Conservation (phyloP, 805 yeast genomes). For the Nakazawaea molendinolei region DNA sequence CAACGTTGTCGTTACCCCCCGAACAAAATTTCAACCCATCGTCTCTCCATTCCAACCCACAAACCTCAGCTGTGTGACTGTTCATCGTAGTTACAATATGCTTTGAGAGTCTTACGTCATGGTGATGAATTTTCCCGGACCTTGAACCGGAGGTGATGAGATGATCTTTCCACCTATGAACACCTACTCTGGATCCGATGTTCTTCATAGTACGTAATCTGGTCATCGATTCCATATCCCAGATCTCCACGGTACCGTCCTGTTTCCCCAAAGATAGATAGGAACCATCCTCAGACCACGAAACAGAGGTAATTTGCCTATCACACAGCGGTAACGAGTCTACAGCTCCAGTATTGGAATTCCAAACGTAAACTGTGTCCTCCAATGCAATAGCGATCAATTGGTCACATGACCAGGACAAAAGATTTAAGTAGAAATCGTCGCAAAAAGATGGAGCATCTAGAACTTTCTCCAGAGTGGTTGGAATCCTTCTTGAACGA, state of each 20-base stretch:
- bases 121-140: slow-evolving; percentile 76
- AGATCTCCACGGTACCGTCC: slow-evolving; percentile 81
- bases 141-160: slow-evolving; percentile 82
- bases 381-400: slow-evolving; percentile 85
- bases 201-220: slow-evolving; percentile 74
- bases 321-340: slow-evolving; percentile 58
- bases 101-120: slow-evolving; percentile 80
- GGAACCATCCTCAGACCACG: slow-evolving; percentile 89
- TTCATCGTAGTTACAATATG: slow-evolving; percentile 60
- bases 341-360: slow-evolving; percentile 78
- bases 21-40: slow-evolving; percentile 85
- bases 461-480: slow-evolving; percentile 85
- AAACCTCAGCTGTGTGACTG: slow-evolving; percentile 81
- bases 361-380: slow-evolving; percentile 83
- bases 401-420: slow-evolving; percentile 84
- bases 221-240: slow-evolving; percentile 82
- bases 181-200: slow-evolving; percentile 69
- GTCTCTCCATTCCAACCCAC: slow-evolving; percentile 80
- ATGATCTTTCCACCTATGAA: slow-evolving; percentile 82
- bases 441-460: slow-evolving; percentile 95
- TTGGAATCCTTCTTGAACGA: slow-evolving; percentile 70
- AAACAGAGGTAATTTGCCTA: slow-evolving; percentile 57
- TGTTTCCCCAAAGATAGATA: slow-evolving; percentile 79
- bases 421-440: slow-evolving; percentile 82
- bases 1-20: slow-evolving; percentile 93